phyloP scores from a whole-genome alignment of 805 yeast species.

The Debaryomyces tyrocola region DNA sequence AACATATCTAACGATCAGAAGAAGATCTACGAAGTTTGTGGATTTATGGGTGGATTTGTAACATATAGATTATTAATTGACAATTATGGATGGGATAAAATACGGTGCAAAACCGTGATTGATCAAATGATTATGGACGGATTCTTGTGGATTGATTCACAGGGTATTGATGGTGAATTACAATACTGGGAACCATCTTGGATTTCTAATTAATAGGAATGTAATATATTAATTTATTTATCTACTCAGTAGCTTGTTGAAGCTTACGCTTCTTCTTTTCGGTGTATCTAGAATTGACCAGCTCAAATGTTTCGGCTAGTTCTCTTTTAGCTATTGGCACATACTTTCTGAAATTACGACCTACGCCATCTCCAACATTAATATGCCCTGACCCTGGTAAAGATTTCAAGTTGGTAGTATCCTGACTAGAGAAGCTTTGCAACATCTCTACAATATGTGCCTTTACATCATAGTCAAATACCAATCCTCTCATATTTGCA shows the following conservation, averaged over 20 bases:
- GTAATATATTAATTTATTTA: not conserved
- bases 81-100: slow-evolving; percentile 72
- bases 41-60: slow-evolving; percentile 71
- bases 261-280: slow-evolving; percentile 33
- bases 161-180: slow-evolving; percentile 41
- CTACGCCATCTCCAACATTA: slow-evolving; percentile 79
- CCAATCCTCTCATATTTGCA: slow-evolving; percentile 47
- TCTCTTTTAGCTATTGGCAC: slow-evolving; percentile 58
- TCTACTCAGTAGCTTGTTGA: not conserved
- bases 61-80: slow-evolving; percentile 62
- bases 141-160: slow-evolving; percentile 77
- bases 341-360: slow-evolving; percentile 57
- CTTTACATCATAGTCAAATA: slow-evolving; percentile 59
- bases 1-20: slow-evolving; percentile 59
- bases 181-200: slow-evolving; percentile 77
- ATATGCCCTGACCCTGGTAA: slow-evolving; percentile 29
- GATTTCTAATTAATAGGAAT: slow-evolving; percentile 36
- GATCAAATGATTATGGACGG: slow-evolving; percentile 83
- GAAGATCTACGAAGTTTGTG: slow-evolving; percentile 70
- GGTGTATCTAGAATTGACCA: slow-evolving; percentile 63
- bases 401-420: slow-evolving; percentile 12
- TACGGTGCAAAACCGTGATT: slow-evolving; percentile 61
- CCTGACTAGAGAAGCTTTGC: slow-evolving; percentile 31
- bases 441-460: slow-evolving; percentile 52
- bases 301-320: slow-evolving; percentile 63